Conservation (phyloP, 2,329 filamentous ascomycete genomes). For the Hypoxylon sp. region DNA sequence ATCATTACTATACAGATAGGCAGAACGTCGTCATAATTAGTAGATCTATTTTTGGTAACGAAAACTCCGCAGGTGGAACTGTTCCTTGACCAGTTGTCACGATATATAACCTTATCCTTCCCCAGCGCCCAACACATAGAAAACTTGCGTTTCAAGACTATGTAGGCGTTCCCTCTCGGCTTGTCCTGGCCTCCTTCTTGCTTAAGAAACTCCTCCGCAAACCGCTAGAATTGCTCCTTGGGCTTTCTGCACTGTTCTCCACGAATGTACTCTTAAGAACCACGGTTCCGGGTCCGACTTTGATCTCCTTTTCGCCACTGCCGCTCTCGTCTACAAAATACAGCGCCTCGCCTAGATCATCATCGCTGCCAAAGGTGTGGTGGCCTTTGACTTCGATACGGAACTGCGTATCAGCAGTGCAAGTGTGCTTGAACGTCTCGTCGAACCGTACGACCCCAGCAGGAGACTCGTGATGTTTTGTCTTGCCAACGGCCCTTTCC, state of each 20-base stretch:
- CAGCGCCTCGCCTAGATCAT: slow-evolving; percentile 84
- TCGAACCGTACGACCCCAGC: slow-evolving; percentile 76
- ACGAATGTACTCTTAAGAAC: slow-evolving; percentile 80
- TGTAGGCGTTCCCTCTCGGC: slow-evolving; percentile 47
- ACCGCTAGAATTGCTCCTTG: slow-evolving; percentile 39
- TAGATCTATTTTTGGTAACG: slow-evolving; percentile 29
- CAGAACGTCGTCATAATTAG: slow-evolving; percentile 24
- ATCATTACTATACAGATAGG: slow-evolving; percentile 32
- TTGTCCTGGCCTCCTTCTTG: slow-evolving; percentile 46
- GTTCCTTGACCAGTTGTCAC: slow-evolving; percentile 19
- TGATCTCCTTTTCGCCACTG: slow-evolving; percentile 78
- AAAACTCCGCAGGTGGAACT: slow-evolving; percentile 21
- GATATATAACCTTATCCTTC: slow-evolving; percentile 12
- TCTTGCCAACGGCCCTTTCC: slow-evolving; percentile 88
- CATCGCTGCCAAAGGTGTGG: slow-evolving; percentile 84
- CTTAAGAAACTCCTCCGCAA: slow-evolving; percentile 50
- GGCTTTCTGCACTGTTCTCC: slow-evolving; percentile 55
- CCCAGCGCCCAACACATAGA: slow-evolving; percentile 20
- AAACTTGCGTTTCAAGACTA: slow-evolving; percentile 18
- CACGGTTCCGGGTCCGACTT: slow-evolving; percentile 79
- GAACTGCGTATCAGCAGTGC: slow-evolving; percentile 87
- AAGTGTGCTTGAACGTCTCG: slow-evolving; percentile 82
- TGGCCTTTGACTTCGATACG: slow-evolving; percentile 88
- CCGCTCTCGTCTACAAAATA: slow-evolving; percentile 91
- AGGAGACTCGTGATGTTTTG: slow-evolving; percentile 85